Evolutionary conservation across 495 filamentous ascomycete genomes (phyloP).

Genomic region (Penicillium samsonianum): DNA sequence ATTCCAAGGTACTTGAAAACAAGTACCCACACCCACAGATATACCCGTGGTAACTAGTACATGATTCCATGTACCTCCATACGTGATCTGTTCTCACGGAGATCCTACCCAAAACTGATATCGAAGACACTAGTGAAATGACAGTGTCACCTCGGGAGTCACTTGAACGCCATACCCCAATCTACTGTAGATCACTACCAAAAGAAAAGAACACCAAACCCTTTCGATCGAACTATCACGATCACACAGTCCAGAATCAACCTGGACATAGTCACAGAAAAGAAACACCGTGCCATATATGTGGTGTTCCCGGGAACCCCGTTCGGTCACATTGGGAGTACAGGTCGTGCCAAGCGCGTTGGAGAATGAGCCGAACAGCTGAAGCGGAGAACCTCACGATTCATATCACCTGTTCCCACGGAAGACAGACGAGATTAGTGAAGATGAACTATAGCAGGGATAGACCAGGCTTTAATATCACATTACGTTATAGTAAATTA

Average conservation of each 20-base stretch:
- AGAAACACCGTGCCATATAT: background rate
- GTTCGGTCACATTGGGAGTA: background rate
- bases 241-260: background rate
- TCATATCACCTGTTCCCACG: background rate
- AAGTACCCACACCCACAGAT: background rate
- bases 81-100: background rate
- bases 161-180: background rate
- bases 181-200: background rate
- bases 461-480: background rate
- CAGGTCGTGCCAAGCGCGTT: background rate
- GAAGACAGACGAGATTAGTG: background rate
- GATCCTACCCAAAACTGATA: background rate
- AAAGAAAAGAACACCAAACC: background rate
- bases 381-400: background rate
- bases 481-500: background rate
- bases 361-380: background rate
- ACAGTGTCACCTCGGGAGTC: background rate
- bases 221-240: background rate
- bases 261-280: background rate
- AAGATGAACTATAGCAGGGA: background rate
- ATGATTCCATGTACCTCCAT: background rate
- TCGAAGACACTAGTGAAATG: background rate
- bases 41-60: background rate
- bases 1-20: background rate
- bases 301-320: background rate